Base-by-base conservation (phyloP, 768 basidiomycete genomes). In the Phanerochaete sordida region DNA sequence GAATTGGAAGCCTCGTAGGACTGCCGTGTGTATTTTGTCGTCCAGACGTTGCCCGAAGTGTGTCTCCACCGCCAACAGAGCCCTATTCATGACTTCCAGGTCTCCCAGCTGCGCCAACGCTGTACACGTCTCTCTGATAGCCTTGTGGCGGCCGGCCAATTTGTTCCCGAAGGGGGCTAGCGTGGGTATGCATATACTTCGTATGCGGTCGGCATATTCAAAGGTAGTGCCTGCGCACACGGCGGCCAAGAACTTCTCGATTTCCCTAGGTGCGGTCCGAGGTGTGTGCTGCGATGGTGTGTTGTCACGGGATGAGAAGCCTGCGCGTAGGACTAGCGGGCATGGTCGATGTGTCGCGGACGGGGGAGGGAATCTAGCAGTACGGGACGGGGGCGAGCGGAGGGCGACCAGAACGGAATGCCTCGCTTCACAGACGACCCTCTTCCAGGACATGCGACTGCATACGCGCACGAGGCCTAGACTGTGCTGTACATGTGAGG, bases 371-470 rank as follows among this genome's bases (percentile, higher is more conserved):
- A 31, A 31, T 51, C 21, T 62, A 50, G 35, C 55, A 62, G 54
- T 2, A 5, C 63, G 30, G 15, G 44, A 12, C 58, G 56, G 37
- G 53, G 51, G 58, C 58, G 62, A n/a, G n/a, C n/a, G 46, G 65
- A 60, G 24, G 39, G 51, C 24, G 62, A 55, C 37, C 55, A 60
- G 51, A 31, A 6, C 60, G 37, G 12, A 37, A 57, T 61, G 55
- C 45, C 62, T 54, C 56, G 64, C 68, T 63, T 45, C 44, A 61
- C 45, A 55, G 39, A 71, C 64, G 33, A 69, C 66, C 65, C 74
- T 77, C 67, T 78, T 71, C 75, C 79, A 70, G 79, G 77, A 84
- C 84, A 88, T 87, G 84, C 39, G 19, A 43, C 11, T 43, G 39
- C 86, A 88, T 84, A 75, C 83, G 78, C 27, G 33, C 33, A 49